These are phyloP conservation scores for Lycium barbarum DNA, from an alignment of 257 asterid species.

Conservation along the genomic window DNA sequence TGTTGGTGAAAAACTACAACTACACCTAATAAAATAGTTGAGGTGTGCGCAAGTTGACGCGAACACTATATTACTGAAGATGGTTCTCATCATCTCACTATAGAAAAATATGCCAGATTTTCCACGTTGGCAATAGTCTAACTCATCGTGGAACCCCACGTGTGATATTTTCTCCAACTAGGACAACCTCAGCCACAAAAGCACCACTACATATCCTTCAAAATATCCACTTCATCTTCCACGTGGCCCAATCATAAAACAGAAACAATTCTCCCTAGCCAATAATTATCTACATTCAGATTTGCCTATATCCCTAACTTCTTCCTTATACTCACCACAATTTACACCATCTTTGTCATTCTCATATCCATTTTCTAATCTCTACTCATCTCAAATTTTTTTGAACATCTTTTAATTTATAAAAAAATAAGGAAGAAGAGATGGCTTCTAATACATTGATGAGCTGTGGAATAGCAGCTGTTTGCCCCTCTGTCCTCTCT, in stretches of 20 bases:
- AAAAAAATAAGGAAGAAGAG: not conserved
- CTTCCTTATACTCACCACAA: constrained; percentile 42
- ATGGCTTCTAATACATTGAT: constrained; percentile 81
- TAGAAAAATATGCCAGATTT: not conserved
- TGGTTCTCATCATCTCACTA: not conserved
- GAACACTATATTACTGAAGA: too few species aligned
- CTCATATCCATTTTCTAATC: not conserved
- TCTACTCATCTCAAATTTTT: not conserved
- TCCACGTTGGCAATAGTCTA: not conserved
- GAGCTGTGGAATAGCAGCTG: constrained; percentile 78
- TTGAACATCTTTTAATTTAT: not conserved
- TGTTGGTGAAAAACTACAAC: too few species aligned
- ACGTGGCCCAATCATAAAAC: constrained; percentile 76
- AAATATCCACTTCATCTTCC: constrained; percentile 37
- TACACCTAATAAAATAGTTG: not conserved
- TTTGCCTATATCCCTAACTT: constrained; percentile 62
- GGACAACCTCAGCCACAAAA: constrained; percentile 52
- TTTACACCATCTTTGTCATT: constrained; percentile 32
- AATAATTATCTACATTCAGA: constrained; percentile 62
- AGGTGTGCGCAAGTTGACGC: not conserved
- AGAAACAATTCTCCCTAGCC: constrained; percentile 45
- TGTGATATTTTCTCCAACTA: constrained; percentile 17
- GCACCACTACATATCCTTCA: constrained; percentile 38
- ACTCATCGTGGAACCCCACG: not conserved
- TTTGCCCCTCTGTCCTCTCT: constrained; percentile 78